Evolutionary conservation across 2,329 filamentous ascomycete species (phyloP).

Genomic region (Ceratocystis colombiana): DNA sequence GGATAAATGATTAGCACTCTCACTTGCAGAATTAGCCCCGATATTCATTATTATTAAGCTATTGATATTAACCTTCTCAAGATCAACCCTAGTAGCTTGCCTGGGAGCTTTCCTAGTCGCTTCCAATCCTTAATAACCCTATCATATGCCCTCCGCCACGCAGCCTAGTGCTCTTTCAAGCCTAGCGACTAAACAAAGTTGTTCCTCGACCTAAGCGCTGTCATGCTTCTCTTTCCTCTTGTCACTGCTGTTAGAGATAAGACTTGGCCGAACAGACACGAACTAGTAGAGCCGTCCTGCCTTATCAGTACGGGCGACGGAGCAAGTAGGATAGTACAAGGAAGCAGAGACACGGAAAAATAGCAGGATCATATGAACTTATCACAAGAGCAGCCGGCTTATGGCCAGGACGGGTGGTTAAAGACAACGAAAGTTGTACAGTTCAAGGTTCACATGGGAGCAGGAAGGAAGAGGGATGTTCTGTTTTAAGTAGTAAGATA

Average conservation of each 20-base stretch:
- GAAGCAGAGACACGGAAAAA: too few relatives aligned
- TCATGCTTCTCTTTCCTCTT: not conserved
- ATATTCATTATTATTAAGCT: too few relatives aligned
- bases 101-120: too few relatives aligned
- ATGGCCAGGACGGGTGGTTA: not conserved
- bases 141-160: not conserved
- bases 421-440: not conserved
- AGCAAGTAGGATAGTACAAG: too few relatives aligned
- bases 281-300: not conserved
- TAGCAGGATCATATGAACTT: too few relatives aligned
- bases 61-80: too few relatives aligned
- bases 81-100: too few relatives aligned
- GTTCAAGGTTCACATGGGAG: not conserved
- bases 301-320: not conserved
- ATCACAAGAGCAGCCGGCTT: too few relatives aligned
- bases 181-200: slow-evolving; percentile 3
- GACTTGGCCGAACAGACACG: not conserved
- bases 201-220: slow-evolving; percentile 9
- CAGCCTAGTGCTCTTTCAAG: slow-evolving; percentile 2
- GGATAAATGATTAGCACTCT: too few relatives aligned
- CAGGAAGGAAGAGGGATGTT: not conserved
- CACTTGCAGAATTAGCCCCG: too few relatives aligned
- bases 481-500: slow-evolving; percentile 3
- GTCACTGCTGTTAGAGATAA: not conserved
- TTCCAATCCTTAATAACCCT: too few relatives aligned